phyloP scores from a whole-genome alignment of 140 eudicot species.

The Flaveria floridana region DNA sequence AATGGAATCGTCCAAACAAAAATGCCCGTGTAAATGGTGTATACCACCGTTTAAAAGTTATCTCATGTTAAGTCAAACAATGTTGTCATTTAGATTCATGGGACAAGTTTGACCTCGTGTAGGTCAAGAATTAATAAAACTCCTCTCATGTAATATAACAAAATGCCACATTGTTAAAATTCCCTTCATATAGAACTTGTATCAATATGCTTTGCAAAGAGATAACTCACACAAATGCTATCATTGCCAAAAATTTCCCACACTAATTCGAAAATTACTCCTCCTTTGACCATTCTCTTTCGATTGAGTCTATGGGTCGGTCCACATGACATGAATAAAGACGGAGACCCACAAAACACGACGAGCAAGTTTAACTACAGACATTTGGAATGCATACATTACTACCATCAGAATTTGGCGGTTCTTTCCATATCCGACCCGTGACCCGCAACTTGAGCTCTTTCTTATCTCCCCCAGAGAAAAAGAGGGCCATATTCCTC shows the following conservation, averaged over 20 bases:
- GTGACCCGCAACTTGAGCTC: constrained; percentile 90
- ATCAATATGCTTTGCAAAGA: constrained; percentile 33
- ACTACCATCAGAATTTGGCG: constrained; percentile 60
- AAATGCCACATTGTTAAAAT: constrained; percentile 18
- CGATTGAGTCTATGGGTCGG: background rate
- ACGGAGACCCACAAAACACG: constrained; percentile 20
- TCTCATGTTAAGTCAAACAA: no score
- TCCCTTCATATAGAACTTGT: constrained; percentile 23
- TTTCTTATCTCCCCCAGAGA: constrained; percentile 84
- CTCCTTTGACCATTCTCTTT: constrained; percentile 25
- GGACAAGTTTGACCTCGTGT: background rate
- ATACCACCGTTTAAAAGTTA: no score
- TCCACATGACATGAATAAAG: background rate
- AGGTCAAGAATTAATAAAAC: background rate
- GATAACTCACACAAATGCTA: constrained; percentile 27
- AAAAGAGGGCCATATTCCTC: constrained; percentile 87
- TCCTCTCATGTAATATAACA: background rate
- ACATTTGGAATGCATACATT: constrained; percentile 61
- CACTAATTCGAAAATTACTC: constrained; percentile 24
- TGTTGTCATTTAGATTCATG: background rate
- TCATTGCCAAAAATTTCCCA: constrained; percentile 29
- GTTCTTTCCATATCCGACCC: constrained; percentile 94
- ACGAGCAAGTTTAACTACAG: constrained; percentile 35
- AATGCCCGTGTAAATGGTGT: no score
- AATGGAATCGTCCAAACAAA: no score